Base-by-base conservation (phyloP, 768 basidiomycete genomes). In the Baorangia bicolor region DNA sequence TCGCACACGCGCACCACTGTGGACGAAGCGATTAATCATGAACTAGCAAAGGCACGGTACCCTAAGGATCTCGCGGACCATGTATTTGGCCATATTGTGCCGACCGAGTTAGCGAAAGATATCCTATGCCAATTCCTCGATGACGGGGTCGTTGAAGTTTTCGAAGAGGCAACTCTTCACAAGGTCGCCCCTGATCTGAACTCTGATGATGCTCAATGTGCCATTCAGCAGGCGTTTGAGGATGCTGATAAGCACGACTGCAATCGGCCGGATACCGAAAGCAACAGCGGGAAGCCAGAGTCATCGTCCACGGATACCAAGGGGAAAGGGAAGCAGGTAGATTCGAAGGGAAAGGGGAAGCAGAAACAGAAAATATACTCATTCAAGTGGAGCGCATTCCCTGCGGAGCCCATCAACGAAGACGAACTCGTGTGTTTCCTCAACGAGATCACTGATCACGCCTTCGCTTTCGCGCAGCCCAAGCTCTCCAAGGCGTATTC, bases 371-470 rank as follows among this genome's bases (percentile, higher is more conserved):
- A 49, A 27, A n/a, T 14, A 3, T 54, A 54, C 41, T 35, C 39
- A 2, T 62, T 60, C 31, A 28, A 7, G 27, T 57, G 49, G 61
- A 4, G 4, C 31, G 13, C 20, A 0, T 62, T 57, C 39, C 59
- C 59, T 2, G 1, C 1, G 5, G 59, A 61, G 16, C 34, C 56
- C 6, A 12, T 62, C 43, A 1, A 13, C 0, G 53, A 54, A 27
- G 47, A 55, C 2, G 35, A 47, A 16, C 37, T 62, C 9, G 61
- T 58, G 5, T 33, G 35, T 0, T 62, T 62, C 30, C 46, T 58
- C 1, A 62, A 62, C 1, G 13, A 37, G 1, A 33, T 61, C 44
- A 51, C 55, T n/a, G 59, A 62, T 35, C 44, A 7, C 11, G 55
- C 59, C 0, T 46, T 57, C 21, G 28, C 18, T 11, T 27, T 62